Conservation (phyloP, 371 early-diverging fungal species). For the Massospora cicadina region DNA sequence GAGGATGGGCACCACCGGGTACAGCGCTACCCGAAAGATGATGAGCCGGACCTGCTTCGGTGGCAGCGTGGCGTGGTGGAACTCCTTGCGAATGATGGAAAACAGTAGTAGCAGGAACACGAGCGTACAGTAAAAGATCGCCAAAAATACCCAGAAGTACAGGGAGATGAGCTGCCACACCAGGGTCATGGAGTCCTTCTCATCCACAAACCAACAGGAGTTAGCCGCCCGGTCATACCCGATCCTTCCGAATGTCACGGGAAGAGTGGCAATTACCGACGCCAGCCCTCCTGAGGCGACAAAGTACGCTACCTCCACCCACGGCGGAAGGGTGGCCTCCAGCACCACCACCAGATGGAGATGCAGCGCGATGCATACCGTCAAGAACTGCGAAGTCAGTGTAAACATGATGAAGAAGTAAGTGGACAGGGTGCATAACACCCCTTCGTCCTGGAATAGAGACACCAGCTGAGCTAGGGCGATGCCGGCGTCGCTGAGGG, state of each 20-base stretch:
- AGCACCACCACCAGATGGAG: not conserved
- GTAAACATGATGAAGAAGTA: not conserved
- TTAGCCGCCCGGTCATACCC: not conserved
- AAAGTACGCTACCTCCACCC: not conserved
- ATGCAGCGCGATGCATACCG: slow-evolving; percentile 5
- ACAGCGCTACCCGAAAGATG: not conserved
- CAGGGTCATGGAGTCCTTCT: not conserved
- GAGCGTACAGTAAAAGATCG: not conserved
- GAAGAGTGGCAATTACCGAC: not conserved
- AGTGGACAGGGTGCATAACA: slow-evolving; percentile 1
- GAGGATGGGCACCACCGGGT: not conserved
- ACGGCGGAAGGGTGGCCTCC: not conserved
- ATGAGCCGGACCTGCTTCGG: not conserved
- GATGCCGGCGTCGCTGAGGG: not conserved
- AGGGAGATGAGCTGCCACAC: slow-evolving; percentile 1
- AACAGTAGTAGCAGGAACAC: not conserved
- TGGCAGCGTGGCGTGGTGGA: no score
- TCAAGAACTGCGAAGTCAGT: slow-evolving; percentile 2
- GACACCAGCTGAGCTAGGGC: not conserved
- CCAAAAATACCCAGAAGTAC: not conserved
- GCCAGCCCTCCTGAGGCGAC: not conserved
- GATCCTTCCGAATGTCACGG: not conserved
- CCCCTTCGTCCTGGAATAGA: not conserved
- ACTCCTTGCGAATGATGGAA: not conserved
- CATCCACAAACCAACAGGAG: slow-evolving; percentile 5